These are phyloP conservation scores for Epichloe gansuensis DNA, from an alignment of 2,329 filamentous ascomycete species.

Conservation along the genomic window DNA sequence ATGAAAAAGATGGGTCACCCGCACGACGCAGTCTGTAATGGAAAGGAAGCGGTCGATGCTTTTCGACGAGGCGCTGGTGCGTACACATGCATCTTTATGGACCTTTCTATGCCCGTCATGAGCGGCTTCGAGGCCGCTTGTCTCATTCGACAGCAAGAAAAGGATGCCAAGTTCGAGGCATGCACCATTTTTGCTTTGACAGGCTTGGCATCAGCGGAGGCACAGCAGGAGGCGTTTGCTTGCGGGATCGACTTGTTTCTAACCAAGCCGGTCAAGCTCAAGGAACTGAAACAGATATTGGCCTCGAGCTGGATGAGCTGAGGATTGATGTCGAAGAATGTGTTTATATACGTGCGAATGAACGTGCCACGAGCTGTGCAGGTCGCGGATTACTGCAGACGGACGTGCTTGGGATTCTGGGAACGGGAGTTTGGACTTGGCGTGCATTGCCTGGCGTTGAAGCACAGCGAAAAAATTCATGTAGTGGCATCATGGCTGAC, in stretches of 20 bases:
- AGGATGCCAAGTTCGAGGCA: conserved; percentile 25
- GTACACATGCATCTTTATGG: conserved; percentile 21
- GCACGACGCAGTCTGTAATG: conserved; percentile 14
- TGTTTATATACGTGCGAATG: neutral
- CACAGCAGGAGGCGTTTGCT: conserved; percentile 36
- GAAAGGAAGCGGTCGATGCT: conserved; percentile 16
- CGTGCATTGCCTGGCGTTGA: neutral
- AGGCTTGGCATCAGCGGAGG: conserved; percentile 31
- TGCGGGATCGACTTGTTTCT: conserved; percentile 39
- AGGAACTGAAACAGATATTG: conserved; percentile 15
- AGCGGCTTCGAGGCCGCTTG: conserved; percentile 34
- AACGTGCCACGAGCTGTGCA: neutral
- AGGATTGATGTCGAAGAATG: neutral
- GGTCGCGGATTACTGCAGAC: neutral
- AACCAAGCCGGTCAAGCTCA: conserved; percentile 34
- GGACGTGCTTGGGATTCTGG: too few relatives aligned
- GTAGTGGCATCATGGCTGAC: too few relatives aligned
- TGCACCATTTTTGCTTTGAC: conserved; percentile 37
- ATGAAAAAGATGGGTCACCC: conserved; percentile 15
- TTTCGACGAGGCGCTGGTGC: conserved; percentile 8
- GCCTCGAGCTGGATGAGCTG: neutral
- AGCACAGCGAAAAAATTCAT: too few relatives aligned
- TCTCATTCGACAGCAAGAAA: conserved; percentile 34
- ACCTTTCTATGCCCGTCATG: conserved; percentile 42
- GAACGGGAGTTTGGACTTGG: neutral